phyloP scores from a whole-genome alignment of 305 asterid genomes.

The Fraxinus angustifolia region DNA sequence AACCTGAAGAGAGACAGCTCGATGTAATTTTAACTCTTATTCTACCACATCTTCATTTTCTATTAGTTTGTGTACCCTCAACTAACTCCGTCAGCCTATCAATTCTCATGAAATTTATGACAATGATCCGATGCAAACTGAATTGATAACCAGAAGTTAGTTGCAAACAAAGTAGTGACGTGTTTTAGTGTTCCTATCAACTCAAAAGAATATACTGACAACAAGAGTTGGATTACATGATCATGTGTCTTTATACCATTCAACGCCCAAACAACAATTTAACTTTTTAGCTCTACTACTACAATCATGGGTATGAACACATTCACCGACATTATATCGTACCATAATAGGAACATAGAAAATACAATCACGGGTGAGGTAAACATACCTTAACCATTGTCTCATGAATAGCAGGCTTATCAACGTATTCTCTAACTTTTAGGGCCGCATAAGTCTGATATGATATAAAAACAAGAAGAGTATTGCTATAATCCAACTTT shows the following conservation, averaged over 20 bases:
- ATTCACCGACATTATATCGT: background rate
- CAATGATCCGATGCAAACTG: background rate
- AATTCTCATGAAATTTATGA: background rate
- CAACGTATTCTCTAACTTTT: conserved; percentile 93
- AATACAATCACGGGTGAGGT: background rate
- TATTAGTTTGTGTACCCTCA: background rate
- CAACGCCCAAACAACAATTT: conserved; percentile 20
- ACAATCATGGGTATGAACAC: background rate
- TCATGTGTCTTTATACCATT: background rate
- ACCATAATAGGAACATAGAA: background rate
- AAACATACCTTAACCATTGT: conserved; percentile 54
- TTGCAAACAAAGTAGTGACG: background rate
- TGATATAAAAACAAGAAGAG: conserved; percentile 23
- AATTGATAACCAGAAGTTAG: background rate
- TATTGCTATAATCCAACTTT: conserved; percentile 7
- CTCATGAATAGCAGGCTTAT: conserved; percentile 93
- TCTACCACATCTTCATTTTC: background rate
- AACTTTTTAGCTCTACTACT: conserved; percentile 1
- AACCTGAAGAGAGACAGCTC: conserved; percentile 12
- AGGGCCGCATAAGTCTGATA: conserved; percentile 94
- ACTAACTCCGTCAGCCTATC: background rate
- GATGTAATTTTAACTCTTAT: conserved; percentile 7
- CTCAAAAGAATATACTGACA: background rate
- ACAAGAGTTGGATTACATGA: background rate
- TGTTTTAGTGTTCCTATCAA: background rate